Conservation (phyloP, 768 basidiomycete genomes). For the Leccinum longicurvipes region DNA sequence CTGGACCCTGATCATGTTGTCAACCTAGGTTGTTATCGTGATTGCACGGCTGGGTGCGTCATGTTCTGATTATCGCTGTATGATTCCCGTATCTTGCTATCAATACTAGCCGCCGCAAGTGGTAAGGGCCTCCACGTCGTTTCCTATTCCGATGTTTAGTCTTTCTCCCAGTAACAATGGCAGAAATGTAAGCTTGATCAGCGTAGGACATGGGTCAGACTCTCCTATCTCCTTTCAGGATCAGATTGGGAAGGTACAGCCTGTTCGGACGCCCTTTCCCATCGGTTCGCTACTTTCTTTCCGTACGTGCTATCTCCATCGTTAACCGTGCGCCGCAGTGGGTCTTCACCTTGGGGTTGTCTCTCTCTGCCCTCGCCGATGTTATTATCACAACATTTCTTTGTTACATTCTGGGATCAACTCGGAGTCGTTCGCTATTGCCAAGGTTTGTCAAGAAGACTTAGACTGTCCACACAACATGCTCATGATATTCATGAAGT, state of each 20-base stretch:
- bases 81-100: background rate
- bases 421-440: slow-evolving; percentile 29
- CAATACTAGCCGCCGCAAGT: slow-evolving; percentile 25
- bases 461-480: background rate
- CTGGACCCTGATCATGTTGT: background rate
- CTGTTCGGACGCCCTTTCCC: slow-evolving; percentile 11
- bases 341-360: slow-evolving; percentile 44
- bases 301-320: background rate
- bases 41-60: slow-evolving; percentile 19
- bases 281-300: slow-evolving; percentile 3
- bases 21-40: slow-evolving; percentile 13
- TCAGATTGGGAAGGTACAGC: slow-evolving; percentile 8
- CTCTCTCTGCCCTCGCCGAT: slow-evolving; percentile 45
- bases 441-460: slow-evolving; percentile 28
- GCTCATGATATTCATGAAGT: slow-evolving; percentile 1
- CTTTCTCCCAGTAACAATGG: slow-evolving; percentile 16
- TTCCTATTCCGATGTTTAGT: background rate
- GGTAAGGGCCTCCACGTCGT: slow-evolving; percentile 8
- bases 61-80: background rate
- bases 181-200: slow-evolving; percentile 17
- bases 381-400: slow-evolving; percentile 43
- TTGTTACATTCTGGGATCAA: slow-evolving; percentile 39
- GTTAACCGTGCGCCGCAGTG: slow-evolving; percentile 28
- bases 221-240: slow-evolving; percentile 5
- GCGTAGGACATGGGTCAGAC: background rate